These are phyloP conservation scores for Filobasidium uniguttulatum DNA, from an alignment of 1,284 basidiomycete genomes.

Conservation along the genomic window DNA sequence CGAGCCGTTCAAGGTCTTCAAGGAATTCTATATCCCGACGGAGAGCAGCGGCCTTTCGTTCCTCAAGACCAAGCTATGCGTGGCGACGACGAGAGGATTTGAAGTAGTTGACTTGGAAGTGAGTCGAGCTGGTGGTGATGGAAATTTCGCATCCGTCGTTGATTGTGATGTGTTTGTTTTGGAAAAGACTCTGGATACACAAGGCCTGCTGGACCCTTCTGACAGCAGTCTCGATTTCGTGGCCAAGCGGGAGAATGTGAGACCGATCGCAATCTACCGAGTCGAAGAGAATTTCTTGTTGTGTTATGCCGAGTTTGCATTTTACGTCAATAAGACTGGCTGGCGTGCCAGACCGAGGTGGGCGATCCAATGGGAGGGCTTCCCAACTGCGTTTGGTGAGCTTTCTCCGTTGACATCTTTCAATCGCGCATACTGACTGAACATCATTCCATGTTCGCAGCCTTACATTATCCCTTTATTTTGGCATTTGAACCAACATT, in stretches of 20 bases:
- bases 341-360: slow-evolving; percentile 80
- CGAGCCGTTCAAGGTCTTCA: slow-evolving; percentile 86
- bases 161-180: no score
- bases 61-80: slow-evolving; percentile 92
- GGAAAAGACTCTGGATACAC: slow-evolving; percentile 68
- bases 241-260: slow-evolving; percentile 69
- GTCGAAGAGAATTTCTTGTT: slow-evolving; percentile 93
- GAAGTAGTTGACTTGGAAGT: slow-evolving; percentile 92
- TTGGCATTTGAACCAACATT: slow-evolving; percentile 94
- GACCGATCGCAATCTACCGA: slow-evolving; percentile 92
- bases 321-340: slow-evolving; percentile 96
- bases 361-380: slow-evolving; percentile 94
- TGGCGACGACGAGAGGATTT: slow-evolving; percentile 96
- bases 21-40: slow-evolving; percentile 98
- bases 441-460: slow-evolving; percentile 43
- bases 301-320: slow-evolving; percentile 98
- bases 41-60: slow-evolving; percentile 95
- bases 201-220: slow-evolving; percentile 84
- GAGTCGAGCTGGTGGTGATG: neutral
- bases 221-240: slow-evolving; percentile 90
- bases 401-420: slow-evolving; percentile 13
- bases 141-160: no score
- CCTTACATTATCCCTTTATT: slow-evolving; percentile 91
- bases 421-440: no score
- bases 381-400: slow-evolving; percentile 83